These are phyloP conservation scores for Mayamaea pseudoterrestris DNA, from an alignment of 108 stramenopile species.

Conservation along the genomic window DNA sequence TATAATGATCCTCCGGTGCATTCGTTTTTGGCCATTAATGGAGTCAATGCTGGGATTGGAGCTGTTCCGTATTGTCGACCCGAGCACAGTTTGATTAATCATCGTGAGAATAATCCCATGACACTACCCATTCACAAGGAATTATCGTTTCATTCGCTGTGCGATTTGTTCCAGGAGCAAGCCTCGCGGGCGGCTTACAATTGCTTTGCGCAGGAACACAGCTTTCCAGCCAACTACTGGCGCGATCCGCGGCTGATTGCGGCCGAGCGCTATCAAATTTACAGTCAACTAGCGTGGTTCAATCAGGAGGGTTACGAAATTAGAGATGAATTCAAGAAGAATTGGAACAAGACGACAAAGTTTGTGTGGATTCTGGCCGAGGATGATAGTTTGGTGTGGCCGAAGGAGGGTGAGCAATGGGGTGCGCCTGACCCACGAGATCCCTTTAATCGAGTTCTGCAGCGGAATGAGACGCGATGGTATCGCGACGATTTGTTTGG, in stretches of 20 bases:
- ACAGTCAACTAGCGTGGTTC: constrained; percentile 52
- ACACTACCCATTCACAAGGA: too few species aligned
- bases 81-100: not conserved
- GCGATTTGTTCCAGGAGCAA: constrained; percentile 47
- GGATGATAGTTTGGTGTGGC: constrained; percentile 65
- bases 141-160: constrained; percentile 14
- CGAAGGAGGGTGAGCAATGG: constrained; percentile 67
- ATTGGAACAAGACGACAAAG: constrained; percentile 34
- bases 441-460: constrained; percentile 32
- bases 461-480: constrained; percentile 51
- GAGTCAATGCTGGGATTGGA: constrained; percentile 58
- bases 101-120: not conserved
- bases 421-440: constrained; percentile 39
- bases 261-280: constrained; percentile 21
- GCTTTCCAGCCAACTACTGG: constrained; percentile 69
- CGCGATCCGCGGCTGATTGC: constrained; percentile 29
- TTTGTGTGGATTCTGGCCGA: constrained; percentile 58
- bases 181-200: constrained; percentile 49
- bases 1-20: constrained; percentile 65
- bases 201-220: constrained; percentile 36
- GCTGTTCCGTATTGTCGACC: constrained; percentile 57
- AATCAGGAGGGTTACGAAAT: constrained; percentile 44
- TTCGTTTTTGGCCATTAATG: constrained; percentile 59
- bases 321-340: constrained; percentile 27
- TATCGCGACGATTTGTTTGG: constrained; percentile 62